Evolutionary conservation across 106 monocot species (phyloP).

Genomic region (Dendrobium huoshanense): DNA sequence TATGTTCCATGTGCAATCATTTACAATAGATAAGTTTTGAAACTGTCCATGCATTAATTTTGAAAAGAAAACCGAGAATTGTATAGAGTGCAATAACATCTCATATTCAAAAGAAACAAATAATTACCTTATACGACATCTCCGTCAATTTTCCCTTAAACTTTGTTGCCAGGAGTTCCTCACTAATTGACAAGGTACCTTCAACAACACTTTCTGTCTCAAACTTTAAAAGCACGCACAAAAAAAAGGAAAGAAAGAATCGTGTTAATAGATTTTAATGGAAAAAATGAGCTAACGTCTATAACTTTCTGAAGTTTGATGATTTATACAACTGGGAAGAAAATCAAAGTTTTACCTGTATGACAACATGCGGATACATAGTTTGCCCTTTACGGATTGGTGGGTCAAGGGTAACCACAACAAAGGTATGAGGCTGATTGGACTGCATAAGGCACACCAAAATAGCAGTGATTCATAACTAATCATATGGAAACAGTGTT

Average conservation of each 20-base stretch:
- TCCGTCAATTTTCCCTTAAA: constrained; percentile 80
- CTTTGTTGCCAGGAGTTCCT: constrained; percentile 68
- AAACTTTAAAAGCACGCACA: constrained; percentile 45
- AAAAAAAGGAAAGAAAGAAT: neutral
- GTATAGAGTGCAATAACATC: neutral
- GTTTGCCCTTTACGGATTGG: constrained; percentile 99
- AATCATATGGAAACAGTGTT: neutral
- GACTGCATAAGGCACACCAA: constrained; percentile 48
- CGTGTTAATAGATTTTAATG: neutral
- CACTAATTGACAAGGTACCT: constrained; percentile 51
- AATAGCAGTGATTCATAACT: constrained; percentile 2
- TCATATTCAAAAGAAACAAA: neutral
- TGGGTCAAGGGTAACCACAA: constrained; percentile 92
- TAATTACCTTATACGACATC: constrained; percentile 66
- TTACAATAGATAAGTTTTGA: neutral
- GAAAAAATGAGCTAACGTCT: neutral
- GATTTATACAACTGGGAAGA: neutral
- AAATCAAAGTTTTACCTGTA: constrained; percentile 54
- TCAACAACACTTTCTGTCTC: constrained; percentile 86
- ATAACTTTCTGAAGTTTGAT: neutral
- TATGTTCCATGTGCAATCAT: neutral
- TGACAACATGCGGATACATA: constrained; percentile 90
- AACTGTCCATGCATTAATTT: neutral
- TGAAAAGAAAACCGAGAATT: neutral
- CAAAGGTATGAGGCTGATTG: constrained; percentile 98